These are phyloP conservation scores for Pigoraptor vietnamica DNA, from an alignment of 78 protist genomes.

Conservation along the genomic window DNA sequence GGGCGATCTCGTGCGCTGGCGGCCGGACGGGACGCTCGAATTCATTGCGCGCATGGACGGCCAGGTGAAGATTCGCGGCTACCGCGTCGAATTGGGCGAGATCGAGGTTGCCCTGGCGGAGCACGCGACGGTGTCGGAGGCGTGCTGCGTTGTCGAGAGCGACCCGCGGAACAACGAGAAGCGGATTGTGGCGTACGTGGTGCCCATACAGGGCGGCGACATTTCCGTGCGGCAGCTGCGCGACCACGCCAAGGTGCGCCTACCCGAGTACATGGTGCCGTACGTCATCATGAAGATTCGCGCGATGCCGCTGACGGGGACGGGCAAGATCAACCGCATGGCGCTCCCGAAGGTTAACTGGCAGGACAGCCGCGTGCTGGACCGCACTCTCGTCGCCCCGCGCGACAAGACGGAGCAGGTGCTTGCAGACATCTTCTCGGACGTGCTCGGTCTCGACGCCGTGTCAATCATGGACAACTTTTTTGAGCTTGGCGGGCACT, in stretches of 20 bases:
- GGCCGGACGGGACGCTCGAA: slow-evolving; percentile 14
- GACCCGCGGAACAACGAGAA: background rate
- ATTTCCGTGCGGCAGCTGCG: background rate
- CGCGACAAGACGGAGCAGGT: background rate
- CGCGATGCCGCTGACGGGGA: background rate
- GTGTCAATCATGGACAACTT: background rate
- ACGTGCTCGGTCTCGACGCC: background rate
- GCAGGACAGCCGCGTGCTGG: background rate
- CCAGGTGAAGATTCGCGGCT: slow-evolving; percentile 52
- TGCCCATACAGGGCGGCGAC: background rate
- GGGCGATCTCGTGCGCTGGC: slow-evolving; percentile 40
- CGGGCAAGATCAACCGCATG: slow-evolving; percentile 12
- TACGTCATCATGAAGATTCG: background rate
- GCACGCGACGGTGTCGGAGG: background rate
- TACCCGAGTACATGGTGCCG: slow-evolving; percentile 11
- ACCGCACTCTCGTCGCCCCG: background rate
- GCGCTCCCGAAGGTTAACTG: background rate
- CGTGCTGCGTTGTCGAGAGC: background rate
- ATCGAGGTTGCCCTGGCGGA: slow-evolving; percentile 24
- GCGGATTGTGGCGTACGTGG: slow-evolving; percentile 24
- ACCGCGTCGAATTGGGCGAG: slow-evolving; percentile 25
- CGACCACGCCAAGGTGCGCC: background rate
- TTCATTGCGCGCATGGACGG: slow-evolving; percentile 25
- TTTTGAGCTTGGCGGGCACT: background rate
- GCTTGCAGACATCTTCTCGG: background rate